phyloP scores from a whole-genome alignment of 1,139 yeast species.

The Scheffersomyces parashehatae region DNA sequence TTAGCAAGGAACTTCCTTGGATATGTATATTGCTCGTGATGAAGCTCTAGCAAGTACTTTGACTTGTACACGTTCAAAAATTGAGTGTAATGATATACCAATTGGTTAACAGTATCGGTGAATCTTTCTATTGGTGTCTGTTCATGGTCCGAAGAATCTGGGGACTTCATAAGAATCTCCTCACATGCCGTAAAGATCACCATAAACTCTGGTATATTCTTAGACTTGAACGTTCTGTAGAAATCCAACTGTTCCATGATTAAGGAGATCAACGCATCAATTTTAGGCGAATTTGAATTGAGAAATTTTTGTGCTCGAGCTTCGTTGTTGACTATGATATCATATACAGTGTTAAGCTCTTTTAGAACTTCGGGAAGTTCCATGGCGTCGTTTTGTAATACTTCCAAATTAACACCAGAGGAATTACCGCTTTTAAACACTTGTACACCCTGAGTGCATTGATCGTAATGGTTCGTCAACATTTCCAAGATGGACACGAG shows the following conservation, averaged over 20 bases:
- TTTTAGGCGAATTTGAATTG: conserved; percentile 13
- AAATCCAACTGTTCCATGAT: conserved; percentile 18
- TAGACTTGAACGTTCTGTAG: conserved; percentile 25
- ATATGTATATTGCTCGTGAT: conserved; percentile 41
- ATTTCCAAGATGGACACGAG: conserved; percentile 70
- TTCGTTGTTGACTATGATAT: conserved; percentile 39
- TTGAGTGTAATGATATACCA: conserved; percentile 38
- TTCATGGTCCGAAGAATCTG: conserved; percentile 6
- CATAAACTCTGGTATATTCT: conserved; percentile 25
- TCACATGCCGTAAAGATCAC: conserved; percentile 20
- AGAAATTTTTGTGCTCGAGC: conserved; percentile 29
- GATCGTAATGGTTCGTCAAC: conserved; percentile 80
- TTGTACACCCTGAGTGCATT: conserved; percentile 50
- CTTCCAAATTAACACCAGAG: conserved; percentile 28
- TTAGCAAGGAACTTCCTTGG: conserved; percentile 37
- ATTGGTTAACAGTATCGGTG: conserved; percentile 28
- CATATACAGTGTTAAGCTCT: conserved; percentile 31
- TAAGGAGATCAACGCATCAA: conserved; percentile 17
- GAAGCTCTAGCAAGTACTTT: conserved; percentile 41
- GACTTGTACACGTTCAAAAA: conserved; percentile 35
- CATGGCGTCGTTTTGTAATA: conserved; percentile 31
- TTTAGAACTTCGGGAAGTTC: conserved; percentile 25
- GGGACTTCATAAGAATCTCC: conserved; percentile 9
- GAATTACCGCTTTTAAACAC: conserved; percentile 18
- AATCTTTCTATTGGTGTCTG: conserved; percentile 23